Evolutionary conservation across 305 asterid species (phyloP).

Genomic region (Solanum hybrid): DNA sequence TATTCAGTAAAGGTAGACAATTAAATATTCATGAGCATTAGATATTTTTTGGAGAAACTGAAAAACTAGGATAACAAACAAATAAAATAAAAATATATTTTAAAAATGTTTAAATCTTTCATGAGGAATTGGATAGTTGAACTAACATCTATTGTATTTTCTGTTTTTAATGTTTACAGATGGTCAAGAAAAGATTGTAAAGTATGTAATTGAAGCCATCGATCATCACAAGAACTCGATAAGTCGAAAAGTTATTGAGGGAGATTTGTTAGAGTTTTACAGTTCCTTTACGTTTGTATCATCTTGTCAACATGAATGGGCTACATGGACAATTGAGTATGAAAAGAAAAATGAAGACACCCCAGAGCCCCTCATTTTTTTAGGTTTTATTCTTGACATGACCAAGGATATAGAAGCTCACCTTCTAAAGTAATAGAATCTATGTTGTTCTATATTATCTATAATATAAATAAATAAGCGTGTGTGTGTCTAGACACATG

Average conservation of each 20-base stretch:
- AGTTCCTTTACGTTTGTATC: background rate
- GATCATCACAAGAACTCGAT: background rate
- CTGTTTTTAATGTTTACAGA: background rate
- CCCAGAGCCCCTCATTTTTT: background rate
- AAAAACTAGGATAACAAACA: background rate
- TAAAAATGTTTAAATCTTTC: background rate
- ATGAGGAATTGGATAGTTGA: background rate
- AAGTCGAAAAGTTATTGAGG: background rate
- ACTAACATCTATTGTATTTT: background rate
- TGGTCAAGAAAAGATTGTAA: background rate
- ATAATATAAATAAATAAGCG: background rate
- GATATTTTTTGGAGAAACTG: background rate
- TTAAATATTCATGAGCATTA: background rate
- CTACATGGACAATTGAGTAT: background rate
- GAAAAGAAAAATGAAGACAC: background rate
- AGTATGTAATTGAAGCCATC: background rate
- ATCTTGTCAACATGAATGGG: background rate
- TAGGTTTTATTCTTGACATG: background rate
- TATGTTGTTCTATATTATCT: background rate
- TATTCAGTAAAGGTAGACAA: background rate
- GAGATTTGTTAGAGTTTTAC: background rate
- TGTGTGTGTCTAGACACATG: background rate
- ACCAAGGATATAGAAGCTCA: background rate
- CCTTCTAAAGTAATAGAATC: background rate
- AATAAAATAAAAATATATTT: background rate